A percentile compares a stretch with the other conserved stretches of the same genome.
Conservation (phyloP, 1,284 basidiomycete species). For the Mycena citricolor region DNA sequence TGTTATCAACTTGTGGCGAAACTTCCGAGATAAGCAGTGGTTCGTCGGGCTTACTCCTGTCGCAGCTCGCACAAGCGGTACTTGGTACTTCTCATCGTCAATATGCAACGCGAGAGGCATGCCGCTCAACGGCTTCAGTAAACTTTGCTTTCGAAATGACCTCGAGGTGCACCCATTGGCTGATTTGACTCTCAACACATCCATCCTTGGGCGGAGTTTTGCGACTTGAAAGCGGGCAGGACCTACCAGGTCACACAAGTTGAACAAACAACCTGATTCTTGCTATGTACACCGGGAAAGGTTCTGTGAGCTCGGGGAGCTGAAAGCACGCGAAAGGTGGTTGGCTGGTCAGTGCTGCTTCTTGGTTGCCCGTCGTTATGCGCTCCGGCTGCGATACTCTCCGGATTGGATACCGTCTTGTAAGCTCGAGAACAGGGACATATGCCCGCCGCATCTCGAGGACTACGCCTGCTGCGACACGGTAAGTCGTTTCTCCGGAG, state of each 20-base stretch:
- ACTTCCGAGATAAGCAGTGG: too few relatives aligned
- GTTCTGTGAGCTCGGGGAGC: not conserved
- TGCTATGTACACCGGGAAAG: too few relatives aligned
- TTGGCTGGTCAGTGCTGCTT: not conserved
- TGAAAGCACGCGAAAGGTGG: not conserved
- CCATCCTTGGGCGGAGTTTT: not conserved
- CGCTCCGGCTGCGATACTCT: not conserved
- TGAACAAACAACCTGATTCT: not conserved
- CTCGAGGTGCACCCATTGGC: too few relatives aligned
- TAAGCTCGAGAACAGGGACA: not conserved
- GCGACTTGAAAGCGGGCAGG: not conserved
- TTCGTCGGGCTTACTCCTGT: too few relatives aligned
- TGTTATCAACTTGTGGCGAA: too few relatives aligned
- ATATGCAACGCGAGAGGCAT: too few relatives aligned
- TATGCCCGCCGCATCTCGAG: not conserved
- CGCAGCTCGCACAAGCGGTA: too few relatives aligned
- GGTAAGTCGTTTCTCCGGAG: not conserved
- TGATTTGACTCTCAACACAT: constrained; percentile 21
- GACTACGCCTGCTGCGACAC: not conserved
- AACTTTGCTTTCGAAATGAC: too few relatives aligned
- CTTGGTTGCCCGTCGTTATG: not conserved
- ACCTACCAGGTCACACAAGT: not conserved
- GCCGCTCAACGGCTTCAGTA: too few relatives aligned
- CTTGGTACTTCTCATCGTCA: too few relatives aligned
- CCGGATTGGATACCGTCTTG: constrained; percentile 1